Evolutionary conservation across 345 rosid species (phyloP).

Genomic region (rapeseed (Brassica napus)): DNA sequence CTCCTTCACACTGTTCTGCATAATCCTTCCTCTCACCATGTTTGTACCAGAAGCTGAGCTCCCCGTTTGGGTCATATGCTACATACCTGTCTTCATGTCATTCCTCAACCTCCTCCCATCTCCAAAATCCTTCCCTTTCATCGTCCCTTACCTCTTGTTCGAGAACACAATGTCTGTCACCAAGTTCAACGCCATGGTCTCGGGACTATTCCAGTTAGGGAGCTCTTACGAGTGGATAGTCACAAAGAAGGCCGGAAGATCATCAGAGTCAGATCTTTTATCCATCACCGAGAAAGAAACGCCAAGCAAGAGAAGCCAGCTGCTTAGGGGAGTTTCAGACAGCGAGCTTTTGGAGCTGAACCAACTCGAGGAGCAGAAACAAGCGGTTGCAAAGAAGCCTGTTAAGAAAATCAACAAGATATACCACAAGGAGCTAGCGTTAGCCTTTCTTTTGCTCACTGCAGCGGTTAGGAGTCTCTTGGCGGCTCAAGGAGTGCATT

Average conservation of each 20-base stretch:
- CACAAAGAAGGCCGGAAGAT: constrained; percentile 89
- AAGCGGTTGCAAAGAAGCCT: constrained; percentile 35
- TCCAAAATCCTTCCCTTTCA: constrained; percentile 78
- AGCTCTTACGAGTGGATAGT: constrained; percentile 92
- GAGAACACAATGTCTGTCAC: constrained; percentile 94
- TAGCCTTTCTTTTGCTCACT: constrained; percentile 80
- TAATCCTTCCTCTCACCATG: constrained; percentile 86
- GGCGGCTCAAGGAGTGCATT: constrained; percentile 84
- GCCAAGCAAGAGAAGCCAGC: constrained; percentile 49
- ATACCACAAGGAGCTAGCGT: constrained; percentile 72
- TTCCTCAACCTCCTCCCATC: constrained; percentile 83
- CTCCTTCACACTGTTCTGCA: constrained; percentile 85
- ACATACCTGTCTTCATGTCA: constrained; percentile 77
- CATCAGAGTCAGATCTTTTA: constrained; percentile 78
- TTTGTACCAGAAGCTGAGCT: constrained; percentile 88
- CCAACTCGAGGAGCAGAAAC: constrained; percentile 57
- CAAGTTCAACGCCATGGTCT: constrained; percentile 87
- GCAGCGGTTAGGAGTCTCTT: constrained; percentile 74
- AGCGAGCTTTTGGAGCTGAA: constrained; percentile 66
- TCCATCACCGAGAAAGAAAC: constrained; percentile 71
- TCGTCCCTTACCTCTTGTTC: constrained; percentile 81
- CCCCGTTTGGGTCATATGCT: constrained; percentile 83
- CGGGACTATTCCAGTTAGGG: constrained; percentile 79
- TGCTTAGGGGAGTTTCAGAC: constrained; percentile 68
- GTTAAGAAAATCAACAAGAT: constrained; percentile 67